phyloP scores from a whole-genome alignment of 768 basidiomycete species.

The Boletus fagicola region DNA sequence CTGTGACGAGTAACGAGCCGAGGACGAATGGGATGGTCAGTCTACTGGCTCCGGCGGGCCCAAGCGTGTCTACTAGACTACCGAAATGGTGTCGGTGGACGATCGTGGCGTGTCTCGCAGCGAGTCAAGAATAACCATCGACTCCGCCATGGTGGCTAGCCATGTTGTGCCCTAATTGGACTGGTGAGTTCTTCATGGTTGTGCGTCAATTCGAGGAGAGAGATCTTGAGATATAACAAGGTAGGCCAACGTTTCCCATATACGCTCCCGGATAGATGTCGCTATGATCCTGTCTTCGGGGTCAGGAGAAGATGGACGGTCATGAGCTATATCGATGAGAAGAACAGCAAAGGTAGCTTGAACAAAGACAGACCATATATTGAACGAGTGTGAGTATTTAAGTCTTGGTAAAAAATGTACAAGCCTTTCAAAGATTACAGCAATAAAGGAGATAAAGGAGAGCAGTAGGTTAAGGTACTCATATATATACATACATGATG shows the following conservation, averaged over 20 bases:
- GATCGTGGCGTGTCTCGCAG: neutral
- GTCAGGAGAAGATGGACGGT: neutral
- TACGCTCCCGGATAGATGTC: neutral
- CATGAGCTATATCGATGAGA: conserved; percentile 4
- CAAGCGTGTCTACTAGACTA: conserved; percentile 4
- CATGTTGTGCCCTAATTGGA: too few relatives aligned
- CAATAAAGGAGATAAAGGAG: neutral
- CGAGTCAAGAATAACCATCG: neutral
- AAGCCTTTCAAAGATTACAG: too few relatives aligned
- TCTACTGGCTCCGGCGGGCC: conserved; percentile 6
- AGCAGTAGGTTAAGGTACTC: neutral
- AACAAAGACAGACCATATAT: conserved; percentile 6
- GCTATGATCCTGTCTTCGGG: conserved; percentile 8
- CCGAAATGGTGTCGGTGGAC: neutral
- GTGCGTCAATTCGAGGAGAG: neutral
- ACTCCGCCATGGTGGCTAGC: neutral
- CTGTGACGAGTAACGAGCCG: conserved; percentile 3
- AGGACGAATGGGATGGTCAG: conserved; percentile 5
- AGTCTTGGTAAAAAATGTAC: neutral
- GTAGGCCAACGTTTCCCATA: conserved; percentile 3
- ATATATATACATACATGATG: neutral
- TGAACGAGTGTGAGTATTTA: neutral
- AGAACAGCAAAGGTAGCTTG: conserved; percentile 8
- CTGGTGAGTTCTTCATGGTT: neutral
- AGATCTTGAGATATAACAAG: conserved; percentile 4